These are phyloP conservation scores for Arthroderma sp. DNA, from an alignment of 2,329 filamentous ascomycete species.

Conservation along the genomic window DNA sequence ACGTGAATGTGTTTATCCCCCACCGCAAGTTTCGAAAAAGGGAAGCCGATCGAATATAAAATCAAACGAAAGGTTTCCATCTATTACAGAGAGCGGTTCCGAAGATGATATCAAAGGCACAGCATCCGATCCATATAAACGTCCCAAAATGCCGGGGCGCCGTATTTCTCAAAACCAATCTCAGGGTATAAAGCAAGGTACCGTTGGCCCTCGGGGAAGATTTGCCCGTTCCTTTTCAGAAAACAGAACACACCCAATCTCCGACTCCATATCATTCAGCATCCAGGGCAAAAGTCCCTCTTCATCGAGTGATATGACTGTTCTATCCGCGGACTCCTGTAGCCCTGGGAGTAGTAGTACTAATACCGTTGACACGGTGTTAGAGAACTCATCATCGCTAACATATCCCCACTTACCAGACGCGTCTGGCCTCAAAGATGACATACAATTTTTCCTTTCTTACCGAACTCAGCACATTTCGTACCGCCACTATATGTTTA, in stretches of 20 bases:
- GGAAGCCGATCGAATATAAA: slow-evolving; percentile 31
- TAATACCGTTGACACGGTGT: no score
- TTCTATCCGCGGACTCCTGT: slow-evolving; percentile 21
- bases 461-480: slow-evolving; percentile 70
- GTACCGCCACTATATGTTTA: slow-evolving; percentile 69
- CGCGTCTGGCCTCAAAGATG: slow-evolving; percentile 35
- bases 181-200: neutral
- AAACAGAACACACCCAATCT: neutral
- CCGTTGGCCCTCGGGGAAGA: neutral
- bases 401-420: slow-evolving; percentile 10
- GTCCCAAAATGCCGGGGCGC: neutral
- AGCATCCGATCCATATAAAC: neutral
- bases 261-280: neutral
- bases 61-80: slow-evolving; percentile 24
- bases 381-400: no score
- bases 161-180: neutral
- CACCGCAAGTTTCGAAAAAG: slow-evolving; percentile 36
- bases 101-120: slow-evolving; percentile 31
- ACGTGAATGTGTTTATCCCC: slow-evolving; percentile 82
- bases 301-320: slow-evolving; percentile 38
- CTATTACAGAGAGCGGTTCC: slow-evolving; percentile 36
- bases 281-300: slow-evolving; percentile 35
- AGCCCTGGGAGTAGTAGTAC: slow-evolving; percentile 17
- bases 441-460: slow-evolving; percentile 63
- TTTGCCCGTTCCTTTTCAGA: neutral